phyloP scores from a whole-genome alignment of 371 early-diverging fungal species.

The Apophysomyces sp. region DNA sequence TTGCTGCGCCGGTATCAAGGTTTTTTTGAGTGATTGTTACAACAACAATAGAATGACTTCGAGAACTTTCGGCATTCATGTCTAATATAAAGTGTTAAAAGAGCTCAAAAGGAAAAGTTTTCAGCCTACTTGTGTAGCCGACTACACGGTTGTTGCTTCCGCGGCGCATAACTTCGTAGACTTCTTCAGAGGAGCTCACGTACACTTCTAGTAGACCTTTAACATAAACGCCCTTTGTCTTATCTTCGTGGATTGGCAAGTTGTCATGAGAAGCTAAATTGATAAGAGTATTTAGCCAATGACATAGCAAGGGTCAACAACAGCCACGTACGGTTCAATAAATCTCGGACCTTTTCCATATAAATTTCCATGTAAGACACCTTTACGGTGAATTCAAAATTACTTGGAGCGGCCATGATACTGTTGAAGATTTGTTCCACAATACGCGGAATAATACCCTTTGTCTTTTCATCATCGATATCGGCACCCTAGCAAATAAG shows the following conservation, averaged over 20 bases:
- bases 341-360: conserved; percentile 97
- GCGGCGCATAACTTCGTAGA: conserved; percentile 90
- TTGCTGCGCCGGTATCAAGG: conserved; percentile 79
- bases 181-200: conserved; percentile 89
- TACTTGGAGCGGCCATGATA: conserved; percentile 79
- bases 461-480: conserved; percentile 83
- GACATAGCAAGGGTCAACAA: neutral
- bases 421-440: conserved; percentile 87
- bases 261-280: conserved; percentile 76
- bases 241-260: conserved; percentile 94
- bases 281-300: neutral
- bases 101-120: neutral
- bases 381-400: conserved; percentile 89
- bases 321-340: conserved; percentile 81
- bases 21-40: conserved; percentile 93
- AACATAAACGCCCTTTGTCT: conserved; percentile 91
- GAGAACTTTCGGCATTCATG: conserved; percentile 97
- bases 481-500: conserved; percentile 84
- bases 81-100: conserved; percentile 36
- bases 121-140: conserved; percentile 75
- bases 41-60: conserved; percentile 97
- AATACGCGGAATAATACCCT: conserved; percentile 92
- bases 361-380: conserved; percentile 98
- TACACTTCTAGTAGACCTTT: conserved; percentile 93
- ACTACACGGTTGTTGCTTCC: conserved; percentile 90